Evolutionary conservation across 306 rosid genomes (phyloP).

Genomic region (Quercus alba): DNA sequence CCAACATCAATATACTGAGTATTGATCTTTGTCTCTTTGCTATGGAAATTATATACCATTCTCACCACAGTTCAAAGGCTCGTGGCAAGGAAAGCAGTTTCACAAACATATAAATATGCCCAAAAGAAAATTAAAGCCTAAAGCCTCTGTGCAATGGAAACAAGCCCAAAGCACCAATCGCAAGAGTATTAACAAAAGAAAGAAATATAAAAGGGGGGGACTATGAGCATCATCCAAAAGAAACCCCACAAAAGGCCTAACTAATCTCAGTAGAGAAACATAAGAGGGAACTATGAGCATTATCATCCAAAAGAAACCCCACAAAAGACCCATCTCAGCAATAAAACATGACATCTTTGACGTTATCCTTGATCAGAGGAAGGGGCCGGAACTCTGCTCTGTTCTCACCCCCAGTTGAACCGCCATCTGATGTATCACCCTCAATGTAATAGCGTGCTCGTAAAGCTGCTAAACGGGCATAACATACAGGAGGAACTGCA

Average conservation of each 20-base stretch:
- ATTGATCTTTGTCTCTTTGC: too few species aligned
- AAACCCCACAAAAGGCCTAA: background rate
- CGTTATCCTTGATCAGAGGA: slow-evolving; percentile 29
- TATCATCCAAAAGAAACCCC: background rate
- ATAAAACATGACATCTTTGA: slow-evolving; percentile 41
- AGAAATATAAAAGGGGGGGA: too few species aligned
- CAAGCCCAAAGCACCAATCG: too few species aligned
- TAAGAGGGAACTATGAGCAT: background rate
- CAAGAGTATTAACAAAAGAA: too few species aligned
- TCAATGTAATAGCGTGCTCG: slow-evolving; percentile 35
- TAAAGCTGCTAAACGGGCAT: slow-evolving; percentile 36
- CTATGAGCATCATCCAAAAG: background rate
- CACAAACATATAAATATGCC: too few species aligned
- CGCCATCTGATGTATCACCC: slow-evolving; percentile 16
- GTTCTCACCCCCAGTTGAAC: slow-evolving; percentile 13
- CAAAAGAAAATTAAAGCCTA: too few species aligned
- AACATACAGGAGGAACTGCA: slow-evolving; percentile 46
- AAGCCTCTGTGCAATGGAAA: too few species aligned
- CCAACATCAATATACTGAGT: too few species aligned
- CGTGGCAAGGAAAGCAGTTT: too few species aligned
- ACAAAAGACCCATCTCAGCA: slow-evolving; percentile 5
- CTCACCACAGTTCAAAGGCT: too few species aligned
- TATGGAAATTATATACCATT: too few species aligned
- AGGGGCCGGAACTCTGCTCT: slow-evolving; percentile 10
- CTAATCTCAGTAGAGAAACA: background rate